Conservation (phyloP, 192 early-diverging fungal species). For the Dissophora globulifera region DNA sequence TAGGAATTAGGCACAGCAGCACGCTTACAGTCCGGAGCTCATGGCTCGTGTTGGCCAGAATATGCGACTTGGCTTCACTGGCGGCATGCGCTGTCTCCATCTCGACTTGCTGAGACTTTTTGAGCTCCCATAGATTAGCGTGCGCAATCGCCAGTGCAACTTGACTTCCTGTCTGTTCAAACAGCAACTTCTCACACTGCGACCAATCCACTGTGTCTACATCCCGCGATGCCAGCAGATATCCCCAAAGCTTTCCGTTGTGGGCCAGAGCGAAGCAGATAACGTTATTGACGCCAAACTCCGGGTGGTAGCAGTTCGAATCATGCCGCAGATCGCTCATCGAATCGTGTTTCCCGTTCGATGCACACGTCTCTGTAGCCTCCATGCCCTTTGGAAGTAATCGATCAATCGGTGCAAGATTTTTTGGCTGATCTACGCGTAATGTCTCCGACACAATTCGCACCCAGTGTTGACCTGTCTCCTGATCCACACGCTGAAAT, state of each 20-base stretch:
- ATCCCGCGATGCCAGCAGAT: constrained; percentile 37
- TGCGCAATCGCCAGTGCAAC: constrained; percentile 56
- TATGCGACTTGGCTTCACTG: constrained; percentile 54
- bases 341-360: constrained; percentile 5
- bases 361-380: not conserved
- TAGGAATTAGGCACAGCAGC: not conserved
- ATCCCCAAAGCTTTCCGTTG: constrained; percentile 51
- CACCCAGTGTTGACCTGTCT: constrained; percentile 40
- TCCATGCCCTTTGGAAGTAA: constrained; percentile 34
- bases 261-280: constrained; percentile 40
- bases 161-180: constrained; percentile 56
- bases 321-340: constrained; percentile 22
- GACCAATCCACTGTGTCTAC: constrained; percentile 36
- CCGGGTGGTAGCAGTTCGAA: constrained; percentile 22
- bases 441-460: constrained; percentile 33
- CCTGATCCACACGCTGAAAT: constrained; percentile 23
- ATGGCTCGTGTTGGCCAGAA: constrained; percentile 55
- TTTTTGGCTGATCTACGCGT: constrained; percentile 26
- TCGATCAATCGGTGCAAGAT: constrained; percentile 26
- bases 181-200: constrained; percentile 50
- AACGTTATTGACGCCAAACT: constrained; percentile 36
- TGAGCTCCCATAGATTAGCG: constrained; percentile 49
- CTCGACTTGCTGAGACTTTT: constrained; percentile 52
- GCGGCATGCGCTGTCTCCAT: constrained; percentile 56
- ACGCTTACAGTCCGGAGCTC: constrained; percentile 44